These are phyloP conservation scores for Pyricularia grisea DNA, from an alignment of 2,329 filamentous ascomycete genomes.

Conservation along the genomic window DNA sequence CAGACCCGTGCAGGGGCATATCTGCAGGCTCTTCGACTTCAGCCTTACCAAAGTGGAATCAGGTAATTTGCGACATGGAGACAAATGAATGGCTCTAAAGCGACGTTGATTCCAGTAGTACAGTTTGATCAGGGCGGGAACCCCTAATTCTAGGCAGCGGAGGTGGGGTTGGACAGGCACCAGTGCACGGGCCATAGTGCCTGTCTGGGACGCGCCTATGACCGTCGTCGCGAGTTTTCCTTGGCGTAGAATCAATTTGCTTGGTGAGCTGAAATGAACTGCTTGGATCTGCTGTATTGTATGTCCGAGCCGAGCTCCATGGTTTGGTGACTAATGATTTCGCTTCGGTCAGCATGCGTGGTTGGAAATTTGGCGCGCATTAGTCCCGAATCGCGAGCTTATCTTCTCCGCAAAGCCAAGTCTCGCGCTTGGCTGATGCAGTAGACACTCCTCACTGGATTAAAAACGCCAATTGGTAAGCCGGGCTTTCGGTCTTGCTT, in stretches of 20 bases:
- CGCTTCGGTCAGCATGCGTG: background rate
- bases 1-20: background rate
- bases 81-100: background rate
- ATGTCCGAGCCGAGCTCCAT: background rate
- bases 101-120: background rate
- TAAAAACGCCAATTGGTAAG: background rate
- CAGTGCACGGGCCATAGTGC: background rate
- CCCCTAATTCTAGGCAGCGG: background rate
- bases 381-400: background rate
- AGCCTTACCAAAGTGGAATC: background rate
- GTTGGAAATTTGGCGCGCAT: background rate
- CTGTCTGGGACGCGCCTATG: too few species aligned
- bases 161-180: background rate
- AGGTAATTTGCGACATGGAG: background rate
- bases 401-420: background rate
- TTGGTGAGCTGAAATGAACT: too few species aligned
- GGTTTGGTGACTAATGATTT: background rate
- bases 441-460: background rate
- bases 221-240: background rate
- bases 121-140: background rate
- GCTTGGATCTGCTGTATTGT: background rate
- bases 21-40: background rate
- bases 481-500: background rate
- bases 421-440: too few species aligned
- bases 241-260: too few species aligned